Conservation (phyloP, 768 basidiomycete genomes). For the Cantharellus anzutake region DNA sequence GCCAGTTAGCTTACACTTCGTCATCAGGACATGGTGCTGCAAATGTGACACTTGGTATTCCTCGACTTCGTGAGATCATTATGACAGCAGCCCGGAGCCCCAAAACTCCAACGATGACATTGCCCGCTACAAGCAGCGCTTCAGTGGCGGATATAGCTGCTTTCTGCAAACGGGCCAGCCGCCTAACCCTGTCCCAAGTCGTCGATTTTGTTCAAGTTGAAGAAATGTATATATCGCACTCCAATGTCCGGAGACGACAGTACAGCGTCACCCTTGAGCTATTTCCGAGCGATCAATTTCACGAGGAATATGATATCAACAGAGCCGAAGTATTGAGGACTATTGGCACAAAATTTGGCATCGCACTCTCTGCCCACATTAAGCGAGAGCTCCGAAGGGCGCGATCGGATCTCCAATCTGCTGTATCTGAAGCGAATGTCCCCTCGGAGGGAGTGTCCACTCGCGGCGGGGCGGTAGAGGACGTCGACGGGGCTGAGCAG, state of each 20-base stretch:
- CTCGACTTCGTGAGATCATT: slow-evolving; percentile 93
- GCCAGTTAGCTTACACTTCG: slow-evolving; percentile 1
- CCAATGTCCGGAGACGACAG: slow-evolving; percentile 49
- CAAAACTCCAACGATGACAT: slow-evolving; percentile 93
- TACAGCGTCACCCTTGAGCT: slow-evolving; percentile 70
- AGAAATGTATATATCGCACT: slow-evolving; percentile 51
- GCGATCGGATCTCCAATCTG: slow-evolving; percentile 36
- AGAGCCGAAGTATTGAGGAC: slow-evolving; percentile 50
- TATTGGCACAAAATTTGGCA: slow-evolving; percentile 59
- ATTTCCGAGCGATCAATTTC: slow-evolving; percentile 73
- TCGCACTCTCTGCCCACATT: slow-evolving; percentile 71
- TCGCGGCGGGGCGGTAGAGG: slow-evolving; percentile 22
- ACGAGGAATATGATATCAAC: slow-evolving; percentile 60
- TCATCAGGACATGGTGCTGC: slow-evolving; percentile 84
- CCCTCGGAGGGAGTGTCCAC: slow-evolving; percentile 1
- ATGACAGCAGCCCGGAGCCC: slow-evolving; percentile 96
- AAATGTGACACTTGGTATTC: slow-evolving; percentile 97
- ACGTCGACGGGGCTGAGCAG: slow-evolving; percentile 33
- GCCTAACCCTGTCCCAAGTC: slow-evolving; percentile 72
- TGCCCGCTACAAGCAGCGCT: slow-evolving; percentile 41
- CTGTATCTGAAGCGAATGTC: no score
- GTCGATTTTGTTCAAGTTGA: slow-evolving; percentile 67
- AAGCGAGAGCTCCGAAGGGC: slow-evolving; percentile 69
- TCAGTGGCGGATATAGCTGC: slow-evolving; percentile 35
- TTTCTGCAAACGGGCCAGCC: slow-evolving; percentile 82